These are phyloP conservation scores for Nicotiana otophora DNA, from an alignment of 257 asterid species.

Conservation along the genomic window DNA sequence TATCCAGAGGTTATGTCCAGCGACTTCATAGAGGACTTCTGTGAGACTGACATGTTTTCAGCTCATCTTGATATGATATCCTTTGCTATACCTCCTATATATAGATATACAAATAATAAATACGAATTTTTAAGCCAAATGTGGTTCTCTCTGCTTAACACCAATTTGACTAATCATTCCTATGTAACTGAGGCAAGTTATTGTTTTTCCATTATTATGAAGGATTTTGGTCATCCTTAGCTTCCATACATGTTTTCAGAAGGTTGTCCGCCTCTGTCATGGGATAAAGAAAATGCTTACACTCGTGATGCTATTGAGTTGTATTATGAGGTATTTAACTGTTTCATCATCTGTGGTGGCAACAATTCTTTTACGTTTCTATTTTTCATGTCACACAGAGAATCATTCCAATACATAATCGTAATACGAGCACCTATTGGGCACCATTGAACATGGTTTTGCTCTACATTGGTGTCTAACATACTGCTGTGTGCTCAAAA, in stretches of 20 bases:
- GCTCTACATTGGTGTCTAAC: background rate
- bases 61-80: conserved; percentile 90
- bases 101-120: background rate
- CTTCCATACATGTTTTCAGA: conserved; percentile 81
- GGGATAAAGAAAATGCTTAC: conserved; percentile 73
- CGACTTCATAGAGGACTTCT: conserved; percentile 84
- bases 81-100: conserved; percentile 23
- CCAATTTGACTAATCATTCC: background rate
- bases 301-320: conserved; percentile 76
- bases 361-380: background rate
- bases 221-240: conserved; percentile 41
- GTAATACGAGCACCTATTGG: background rate
- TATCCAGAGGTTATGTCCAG: conserved; percentile 95
- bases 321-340: conserved; percentile 72
- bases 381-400: background rate
- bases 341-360: background rate
- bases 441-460: background rate
- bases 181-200: background rate
- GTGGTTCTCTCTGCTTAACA: background rate
- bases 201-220: conserved; percentile 13
- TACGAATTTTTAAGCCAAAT: background rate
- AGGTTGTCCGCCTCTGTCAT: conserved; percentile 64
- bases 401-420: background rate
- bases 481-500: background rate
- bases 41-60: conserved; percentile 76